These are phyloP conservation scores for Kluyveromyces marxianus DNA, from an alignment of 1,139 yeast species.

Conservation along the genomic window DNA sequence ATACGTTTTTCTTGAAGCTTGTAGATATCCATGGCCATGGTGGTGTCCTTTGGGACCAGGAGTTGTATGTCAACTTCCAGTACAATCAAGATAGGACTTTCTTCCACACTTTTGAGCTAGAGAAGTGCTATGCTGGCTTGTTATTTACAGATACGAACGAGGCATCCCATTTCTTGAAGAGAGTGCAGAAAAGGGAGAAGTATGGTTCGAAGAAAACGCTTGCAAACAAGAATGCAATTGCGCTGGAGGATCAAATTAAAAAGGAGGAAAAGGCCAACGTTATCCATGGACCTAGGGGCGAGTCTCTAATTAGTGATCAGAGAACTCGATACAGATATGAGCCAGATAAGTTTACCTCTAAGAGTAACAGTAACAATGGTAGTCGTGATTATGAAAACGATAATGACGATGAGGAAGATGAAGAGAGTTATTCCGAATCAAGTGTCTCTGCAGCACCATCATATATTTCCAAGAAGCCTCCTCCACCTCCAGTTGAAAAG, in stretches of 20 bases:
- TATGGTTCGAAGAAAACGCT: slow-evolving; percentile 82
- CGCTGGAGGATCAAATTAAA: slow-evolving; percentile 48
- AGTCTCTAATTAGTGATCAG: slow-evolving; percentile 28
- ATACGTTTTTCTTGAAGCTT: slow-evolving; percentile 80
- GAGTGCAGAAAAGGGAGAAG: slow-evolving; percentile 68
- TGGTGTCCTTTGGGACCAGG: slow-evolving; percentile 97
- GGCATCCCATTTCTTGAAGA: slow-evolving; percentile 75
- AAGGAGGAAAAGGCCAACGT: slow-evolving; percentile 32
- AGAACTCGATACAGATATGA: slow-evolving; percentile 29
- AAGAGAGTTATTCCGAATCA: neutral
- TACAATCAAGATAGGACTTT: slow-evolving; percentile 91
- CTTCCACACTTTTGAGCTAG: slow-evolving; percentile 91
- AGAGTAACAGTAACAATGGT: neutral
- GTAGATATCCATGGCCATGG: slow-evolving; percentile 76
- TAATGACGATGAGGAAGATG: slow-evolving; percentile 1
- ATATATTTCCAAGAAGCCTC: neutral
- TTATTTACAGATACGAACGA: slow-evolving; percentile 84
- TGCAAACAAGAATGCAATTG: slow-evolving; percentile 81
- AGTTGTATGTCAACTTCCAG: slow-evolving; percentile 76
- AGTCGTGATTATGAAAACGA: neutral
- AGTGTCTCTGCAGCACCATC: neutral
- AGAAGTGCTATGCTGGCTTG: slow-evolving; percentile 83
- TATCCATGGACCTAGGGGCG: slow-evolving; percentile 71
- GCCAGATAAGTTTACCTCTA: slow-evolving; percentile 3
- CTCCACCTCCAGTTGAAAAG: slow-evolving; percentile 22